Conservation (phyloP, 805 yeast genomes). For the Metschnikowia drakensbergensis region DNA sequence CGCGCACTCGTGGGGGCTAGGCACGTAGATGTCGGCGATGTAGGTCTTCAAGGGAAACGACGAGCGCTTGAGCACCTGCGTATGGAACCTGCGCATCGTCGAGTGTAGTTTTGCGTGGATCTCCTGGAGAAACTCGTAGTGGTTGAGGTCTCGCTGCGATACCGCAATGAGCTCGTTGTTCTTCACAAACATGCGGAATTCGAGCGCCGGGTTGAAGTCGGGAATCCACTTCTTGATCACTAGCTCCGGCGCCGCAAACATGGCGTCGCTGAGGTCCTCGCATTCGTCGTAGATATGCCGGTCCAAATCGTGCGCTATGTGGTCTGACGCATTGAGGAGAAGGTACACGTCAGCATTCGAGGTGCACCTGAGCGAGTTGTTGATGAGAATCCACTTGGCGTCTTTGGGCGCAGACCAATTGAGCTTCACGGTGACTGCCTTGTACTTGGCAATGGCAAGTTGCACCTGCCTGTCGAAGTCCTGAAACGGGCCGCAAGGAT, state of each 20-base stretch:
- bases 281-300: conserved; percentile 56
- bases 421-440: conserved; percentile 77
- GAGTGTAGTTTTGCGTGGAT: conserved; percentile 46
- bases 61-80: conserved; percentile 32
- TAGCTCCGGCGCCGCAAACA: conserved; percentile 49
- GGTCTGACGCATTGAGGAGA: conserved; percentile 80
- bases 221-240: conserved; percentile 76
- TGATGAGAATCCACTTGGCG: conserved; percentile 85
- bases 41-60: conserved; percentile 31
- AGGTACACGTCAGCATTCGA: conserved; percentile 74
- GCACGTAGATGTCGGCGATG: conserved; percentile 79
- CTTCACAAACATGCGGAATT: conserved; percentile 81
- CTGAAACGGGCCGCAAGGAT: conserved; percentile 37
- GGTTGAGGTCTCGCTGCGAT: conserved; percentile 83
- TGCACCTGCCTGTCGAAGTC: conserved; percentile 57
- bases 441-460: conserved; percentile 44
- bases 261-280: conserved; percentile 20
- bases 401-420: conserved; percentile 98
- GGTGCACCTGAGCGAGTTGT: conserved; percentile 69
- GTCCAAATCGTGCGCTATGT: conserved; percentile 78
- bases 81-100: conserved; percentile 53
- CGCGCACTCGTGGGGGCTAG: conserved; percentile 64
- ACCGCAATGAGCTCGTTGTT: conserved; percentile 63
- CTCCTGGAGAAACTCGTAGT: conserved; percentile 63
- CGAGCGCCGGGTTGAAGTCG: conserved; percentile 81